Evolutionary conservation across 2,329 filamentous ascomycete genomes (phyloP), one percentile per base, ranked within the genome.

Genomic region (Penicillium sp.): DNA sequence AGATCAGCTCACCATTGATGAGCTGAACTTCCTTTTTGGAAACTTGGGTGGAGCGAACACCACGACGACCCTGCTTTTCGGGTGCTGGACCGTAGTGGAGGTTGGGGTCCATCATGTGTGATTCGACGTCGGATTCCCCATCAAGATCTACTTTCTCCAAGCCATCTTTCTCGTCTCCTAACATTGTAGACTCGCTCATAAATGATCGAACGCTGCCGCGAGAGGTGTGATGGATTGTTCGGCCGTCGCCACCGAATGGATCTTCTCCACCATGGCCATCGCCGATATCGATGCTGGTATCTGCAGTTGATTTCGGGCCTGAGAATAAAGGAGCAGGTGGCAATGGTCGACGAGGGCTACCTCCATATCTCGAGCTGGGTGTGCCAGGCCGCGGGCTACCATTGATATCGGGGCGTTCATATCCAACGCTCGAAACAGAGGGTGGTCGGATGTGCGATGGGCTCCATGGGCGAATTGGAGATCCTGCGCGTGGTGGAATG

Each of bases 1-100:
- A 81, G 55, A 99, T 93, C 49, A 99, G 86, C 75, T 99, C 93
- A 68, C 94, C 94, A 70, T 99, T 97, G 81, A 97, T 95, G 41
- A 99, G 83, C 66, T 91, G 87, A 51, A 99, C 94, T 73, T 97
- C 93, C 70, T 96, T 96, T 74, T 87, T 94, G 10, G 88, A 85
- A 84, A 93, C 93, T 66, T 96, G 90, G 3, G 91, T 90, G 29
- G 88, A 84, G 61, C 93, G 85, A 27, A 93, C 90, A 53, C 94
- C 94, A 66, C 94, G 84, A 52, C 94, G 85, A 68, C 90, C 87
- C 70, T 99, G 94, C 53, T 90, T 89, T 51, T 88, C 84, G 0
- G 94, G 94, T 1, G 91, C 93, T 0, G 91, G 90, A 0, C 90
- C 93, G 69, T 96, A 96, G 70, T 91, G 86, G 49, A 80, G 67